Conservation (phyloP, 257 asterid species). For the Marsdenia floribunda region DNA sequence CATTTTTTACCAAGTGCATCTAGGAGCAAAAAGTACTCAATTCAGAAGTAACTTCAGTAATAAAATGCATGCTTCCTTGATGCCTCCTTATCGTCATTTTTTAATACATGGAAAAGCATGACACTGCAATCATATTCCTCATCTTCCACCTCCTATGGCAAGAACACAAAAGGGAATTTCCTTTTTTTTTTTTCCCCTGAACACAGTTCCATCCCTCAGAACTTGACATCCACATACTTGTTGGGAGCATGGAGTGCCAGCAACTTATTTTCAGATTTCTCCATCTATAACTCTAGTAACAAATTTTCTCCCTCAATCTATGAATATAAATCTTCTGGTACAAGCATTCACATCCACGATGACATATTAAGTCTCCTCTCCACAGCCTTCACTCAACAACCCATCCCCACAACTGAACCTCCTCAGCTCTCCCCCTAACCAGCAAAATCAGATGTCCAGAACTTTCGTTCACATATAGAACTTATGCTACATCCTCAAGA, state of each 20-base stretch:
- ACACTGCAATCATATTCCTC: not conserved
- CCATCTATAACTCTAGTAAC: not conserved
- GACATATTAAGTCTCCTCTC: not conserved
- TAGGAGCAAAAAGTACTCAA: not conserved
- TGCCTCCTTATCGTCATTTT: not conserved
- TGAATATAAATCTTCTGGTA: not conserved
- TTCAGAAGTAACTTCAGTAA: not conserved
- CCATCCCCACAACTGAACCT: not conserved
- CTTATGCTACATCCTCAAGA: not conserved
- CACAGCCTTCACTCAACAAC: not conserved
- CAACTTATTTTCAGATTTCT: not conserved
- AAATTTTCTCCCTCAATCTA: not conserved
- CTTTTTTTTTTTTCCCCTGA: not conserved
- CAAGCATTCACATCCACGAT: not conserved
- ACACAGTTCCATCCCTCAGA: not conserved
- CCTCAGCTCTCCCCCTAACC: not conserved
- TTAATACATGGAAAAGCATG: not conserved
- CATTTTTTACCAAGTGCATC: not conserved
- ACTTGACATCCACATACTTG: not conserved
- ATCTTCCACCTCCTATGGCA: not conserved
- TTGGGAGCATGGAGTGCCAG: not conserved
- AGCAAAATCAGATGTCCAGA: not conserved
- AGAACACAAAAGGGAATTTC: not conserved
- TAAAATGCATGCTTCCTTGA: not conserved
- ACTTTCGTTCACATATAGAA: not conserved